These are phyloP conservation scores for Botrytis paeoniae DNA, from an alignment of 2,329 filamentous ascomycete genomes.

Conservation along the genomic window DNA sequence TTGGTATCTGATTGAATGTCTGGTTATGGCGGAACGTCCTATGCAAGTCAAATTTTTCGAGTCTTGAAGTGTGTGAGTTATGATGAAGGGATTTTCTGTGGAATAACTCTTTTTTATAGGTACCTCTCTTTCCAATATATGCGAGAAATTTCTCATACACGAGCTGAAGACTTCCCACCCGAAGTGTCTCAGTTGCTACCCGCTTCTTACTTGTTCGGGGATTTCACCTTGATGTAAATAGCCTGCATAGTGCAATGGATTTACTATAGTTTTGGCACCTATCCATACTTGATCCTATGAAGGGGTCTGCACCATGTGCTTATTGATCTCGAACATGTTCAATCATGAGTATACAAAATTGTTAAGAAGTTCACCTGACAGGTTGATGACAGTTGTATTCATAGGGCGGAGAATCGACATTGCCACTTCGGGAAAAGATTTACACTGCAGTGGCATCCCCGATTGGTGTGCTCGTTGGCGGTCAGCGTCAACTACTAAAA, in stretches of 20 bases:
- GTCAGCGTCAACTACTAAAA: neutral
- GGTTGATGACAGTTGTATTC: neutral
- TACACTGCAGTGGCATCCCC: neutral
- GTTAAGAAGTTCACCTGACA: too few relatives aligned
- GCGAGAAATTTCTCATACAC: neutral
- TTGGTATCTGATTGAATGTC: neutral
- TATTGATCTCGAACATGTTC: neutral
- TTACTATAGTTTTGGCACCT: neutral
- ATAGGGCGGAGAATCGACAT: neutral
- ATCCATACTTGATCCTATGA: neutral
- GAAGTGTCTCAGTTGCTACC: neutral
- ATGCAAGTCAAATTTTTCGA: neutral
- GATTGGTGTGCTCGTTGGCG: neutral
- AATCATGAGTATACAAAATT: neutral
- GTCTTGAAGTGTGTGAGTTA: neutral
- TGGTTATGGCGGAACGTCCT: neutral
- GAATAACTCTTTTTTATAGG: neutral
- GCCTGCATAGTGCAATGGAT: conserved; percentile 1
- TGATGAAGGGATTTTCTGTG: neutral
- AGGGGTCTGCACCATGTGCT: neutral
- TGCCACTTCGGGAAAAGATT: neutral
- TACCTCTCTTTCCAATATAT: neutral
- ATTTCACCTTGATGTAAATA: neutral
- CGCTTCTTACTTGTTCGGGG: neutral
- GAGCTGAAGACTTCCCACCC: neutral